Percentiles rank a stretch among this genome's conserved stretches.
Evolutionary conservation across 2,329 filamentous ascomycete genomes (phyloP).

Genomic region (Pseudogymnoascus sp.): DNA sequence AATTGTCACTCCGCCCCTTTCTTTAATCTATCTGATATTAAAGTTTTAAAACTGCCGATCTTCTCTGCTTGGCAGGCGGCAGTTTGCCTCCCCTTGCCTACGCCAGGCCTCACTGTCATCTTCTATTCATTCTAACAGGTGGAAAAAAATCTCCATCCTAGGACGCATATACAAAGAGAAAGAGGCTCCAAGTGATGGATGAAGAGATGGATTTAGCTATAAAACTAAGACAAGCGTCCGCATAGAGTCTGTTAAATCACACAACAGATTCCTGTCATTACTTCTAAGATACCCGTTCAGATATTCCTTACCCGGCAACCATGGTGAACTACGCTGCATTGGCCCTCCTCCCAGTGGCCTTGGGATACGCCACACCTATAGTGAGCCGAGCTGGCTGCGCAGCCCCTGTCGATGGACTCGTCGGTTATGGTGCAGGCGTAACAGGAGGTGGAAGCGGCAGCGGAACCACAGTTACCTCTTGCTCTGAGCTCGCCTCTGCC

Average conservation of each 20-base stretch:
- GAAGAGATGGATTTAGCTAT: neutral
- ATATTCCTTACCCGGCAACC: neutral
- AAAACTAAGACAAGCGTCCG: neutral
- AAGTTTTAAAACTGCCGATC: slow-evolving; percentile 1
- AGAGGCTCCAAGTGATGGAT: neutral
- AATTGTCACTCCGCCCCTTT: neutral
- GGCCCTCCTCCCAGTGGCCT: neutral
- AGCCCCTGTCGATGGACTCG: neutral
- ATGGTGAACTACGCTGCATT: neutral
- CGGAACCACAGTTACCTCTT: slow-evolving; percentile 40
- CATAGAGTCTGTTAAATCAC: neutral
- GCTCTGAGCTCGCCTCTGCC: slow-evolving; percentile 34
- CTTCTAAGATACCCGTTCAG: neutral
- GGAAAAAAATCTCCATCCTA: neutral
- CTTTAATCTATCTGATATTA: slow-evolving; percentile 8
- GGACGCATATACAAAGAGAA: neutral
- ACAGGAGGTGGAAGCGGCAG: slow-evolving; percentile 39
- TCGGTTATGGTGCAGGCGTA: neutral
- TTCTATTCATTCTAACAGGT: neutral
- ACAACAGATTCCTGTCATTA: neutral
- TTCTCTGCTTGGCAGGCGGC: neutral
- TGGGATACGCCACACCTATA: neutral
- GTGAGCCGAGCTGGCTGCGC: neutral
- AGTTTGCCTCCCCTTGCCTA: neutral
- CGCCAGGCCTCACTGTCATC: neutral